A percentile compares a stretch with the other conserved stretches of the same genome.
Conservation (phyloP, 495 filamentous ascomycete species). For the Penicillium taxi region DNA sequence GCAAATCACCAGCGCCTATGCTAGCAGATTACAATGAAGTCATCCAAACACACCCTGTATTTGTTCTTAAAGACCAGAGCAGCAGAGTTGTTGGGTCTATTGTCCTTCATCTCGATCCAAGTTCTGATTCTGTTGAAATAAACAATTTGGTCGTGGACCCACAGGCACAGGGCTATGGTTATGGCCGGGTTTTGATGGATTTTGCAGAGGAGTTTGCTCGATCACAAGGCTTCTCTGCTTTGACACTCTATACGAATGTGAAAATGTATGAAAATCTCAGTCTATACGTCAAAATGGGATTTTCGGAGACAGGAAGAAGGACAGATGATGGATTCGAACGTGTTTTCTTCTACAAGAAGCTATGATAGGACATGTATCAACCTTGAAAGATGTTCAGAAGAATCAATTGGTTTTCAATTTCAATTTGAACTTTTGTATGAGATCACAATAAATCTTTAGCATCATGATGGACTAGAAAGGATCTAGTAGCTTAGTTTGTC, state of each 20-base stretch:
- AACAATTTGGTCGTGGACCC: conserved; percentile 28
- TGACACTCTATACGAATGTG: conserved; percentile 30
- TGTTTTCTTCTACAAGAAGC: conserved; percentile 22
- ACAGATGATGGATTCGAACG: conserved; percentile 26
- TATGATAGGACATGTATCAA: conserved; percentile 4
- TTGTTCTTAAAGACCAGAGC: conserved; percentile 6
- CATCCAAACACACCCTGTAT: conserved; percentile 12
- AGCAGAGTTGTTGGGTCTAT: conserved; percentile 11
- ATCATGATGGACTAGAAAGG: no score
- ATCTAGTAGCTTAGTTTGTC: neutral
- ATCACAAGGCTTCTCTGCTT: neutral
- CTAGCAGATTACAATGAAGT: conserved; percentile 17
- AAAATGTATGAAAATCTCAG: conserved; percentile 33
- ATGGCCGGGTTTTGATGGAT: conserved; percentile 22
- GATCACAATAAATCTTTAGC: no score
- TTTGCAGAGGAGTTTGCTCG: conserved; percentile 9
- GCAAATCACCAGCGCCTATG: conserved; percentile 30
- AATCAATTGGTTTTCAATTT: no score
- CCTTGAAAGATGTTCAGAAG: neutral
- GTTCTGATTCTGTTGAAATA: conserved; percentile 13
- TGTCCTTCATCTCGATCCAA: conserved; percentile 2
- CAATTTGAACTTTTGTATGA: no score
- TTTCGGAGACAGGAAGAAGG: conserved; percentile 22
- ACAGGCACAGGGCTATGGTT: conserved; percentile 21
- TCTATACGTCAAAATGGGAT: conserved; percentile 27